Evolutionary conservation across 2,329 filamentous ascomycete genomes (phyloP).

Genomic region (Xylaria sp.): DNA sequence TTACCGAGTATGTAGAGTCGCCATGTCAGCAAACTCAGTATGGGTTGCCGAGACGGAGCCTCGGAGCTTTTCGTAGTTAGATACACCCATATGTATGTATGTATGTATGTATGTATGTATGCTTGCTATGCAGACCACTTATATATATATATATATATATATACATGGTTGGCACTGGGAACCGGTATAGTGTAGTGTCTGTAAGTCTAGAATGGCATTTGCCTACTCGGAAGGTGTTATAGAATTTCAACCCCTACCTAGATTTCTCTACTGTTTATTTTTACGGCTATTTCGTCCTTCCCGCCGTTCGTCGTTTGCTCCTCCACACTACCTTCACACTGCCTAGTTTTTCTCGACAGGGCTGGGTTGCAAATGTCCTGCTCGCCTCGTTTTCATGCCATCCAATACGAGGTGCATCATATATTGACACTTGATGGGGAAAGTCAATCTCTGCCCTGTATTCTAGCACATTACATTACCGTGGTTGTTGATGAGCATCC

Average conservation of each 20-base stretch:
- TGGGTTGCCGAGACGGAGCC: slow-evolving; percentile 6
- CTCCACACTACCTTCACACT: not conserved
- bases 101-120: no score
- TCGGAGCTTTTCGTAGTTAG: not conserved
- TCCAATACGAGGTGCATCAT: slow-evolving; percentile 23
- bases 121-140: not conserved
- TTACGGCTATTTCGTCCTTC: not conserved
- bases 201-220: not conserved
- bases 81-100: no score
- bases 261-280: not conserved
- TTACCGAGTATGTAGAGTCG: not conserved
- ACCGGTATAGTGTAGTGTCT: no score
- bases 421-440: slow-evolving; percentile 15
- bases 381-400: slow-evolving; percentile 4
- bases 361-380: not conserved
- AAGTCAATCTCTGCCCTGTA: slow-evolving; percentile 11
- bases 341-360: not conserved
- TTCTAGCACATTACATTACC: not conserved
- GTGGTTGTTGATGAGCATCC: slow-evolving; percentile 9
- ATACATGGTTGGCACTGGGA: no score
- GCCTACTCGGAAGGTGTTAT: not conserved
- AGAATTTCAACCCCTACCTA: not conserved
- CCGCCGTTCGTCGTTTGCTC: not conserved
- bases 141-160: no score
- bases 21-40: not conserved